Evolutionary conservation across 495 filamentous ascomycete genomes (phyloP).

Genomic region (Penicillium turbatum): DNA sequence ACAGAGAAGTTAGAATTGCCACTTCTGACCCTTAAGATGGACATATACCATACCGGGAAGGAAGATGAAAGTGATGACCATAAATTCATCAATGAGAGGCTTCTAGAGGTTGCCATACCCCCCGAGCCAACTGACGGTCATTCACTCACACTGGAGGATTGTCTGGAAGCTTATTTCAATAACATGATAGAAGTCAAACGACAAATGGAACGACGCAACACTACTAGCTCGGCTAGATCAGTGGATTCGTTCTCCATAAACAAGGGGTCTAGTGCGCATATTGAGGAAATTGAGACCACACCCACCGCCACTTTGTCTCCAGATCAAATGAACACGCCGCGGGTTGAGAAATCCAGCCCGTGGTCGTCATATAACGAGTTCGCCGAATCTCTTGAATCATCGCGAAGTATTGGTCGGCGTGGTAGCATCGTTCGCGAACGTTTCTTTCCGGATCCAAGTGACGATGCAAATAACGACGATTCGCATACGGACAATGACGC

Average conservation of each 20-base stretch:
- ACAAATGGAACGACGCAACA: conserved; percentile 63
- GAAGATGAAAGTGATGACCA: conserved; percentile 83
- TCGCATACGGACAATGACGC: conserved; percentile 13
- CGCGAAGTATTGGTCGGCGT: conserved; percentile 38
- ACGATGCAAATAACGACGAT: conserved; percentile 31
- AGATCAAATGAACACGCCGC: conserved; percentile 29
- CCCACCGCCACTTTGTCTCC: conserved; percentile 40
- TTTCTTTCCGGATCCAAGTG: conserved; percentile 45
- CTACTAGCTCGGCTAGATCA: conserved; percentile 49
- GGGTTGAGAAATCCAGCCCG: conserved; percentile 28
- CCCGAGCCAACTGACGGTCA: conserved; percentile 55
- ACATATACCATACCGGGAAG: conserved; percentile 85
- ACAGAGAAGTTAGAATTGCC: conserved; percentile 84
- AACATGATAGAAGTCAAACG: conserved; percentile 86
- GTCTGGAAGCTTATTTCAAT: conserved; percentile 92
- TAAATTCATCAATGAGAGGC: conserved; percentile 84
- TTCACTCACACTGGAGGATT: conserved; percentile 76
- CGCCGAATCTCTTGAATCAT: conserved; percentile 16
- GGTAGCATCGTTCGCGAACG: conserved; percentile 62
- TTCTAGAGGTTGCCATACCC: conserved; percentile 88
- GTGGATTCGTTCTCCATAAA: conserved; percentile 42
- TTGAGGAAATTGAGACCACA: conserved; percentile 59
- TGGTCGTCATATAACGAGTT: conserved; percentile 31
- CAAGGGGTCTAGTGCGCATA: conserved; percentile 49
- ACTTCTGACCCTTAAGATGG: conserved; percentile 86